phyloP scores from a whole-genome alignment of 2,329 filamentous ascomycete species.

The Shiraia sp. region DNA sequence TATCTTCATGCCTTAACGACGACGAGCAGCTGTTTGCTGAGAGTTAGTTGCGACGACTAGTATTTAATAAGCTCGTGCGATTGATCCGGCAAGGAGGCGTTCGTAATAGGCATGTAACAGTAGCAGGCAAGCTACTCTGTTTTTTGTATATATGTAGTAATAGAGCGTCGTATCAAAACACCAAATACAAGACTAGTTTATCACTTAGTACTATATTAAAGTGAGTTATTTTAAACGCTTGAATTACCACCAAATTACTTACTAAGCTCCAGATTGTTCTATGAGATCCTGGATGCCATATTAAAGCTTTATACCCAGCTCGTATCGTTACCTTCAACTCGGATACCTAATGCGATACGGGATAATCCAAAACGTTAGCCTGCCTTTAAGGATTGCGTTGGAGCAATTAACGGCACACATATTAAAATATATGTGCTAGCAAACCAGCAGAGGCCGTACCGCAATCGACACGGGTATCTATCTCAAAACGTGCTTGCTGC shows the following conservation, averaged over 20 bases:
- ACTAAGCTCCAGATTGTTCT: not conserved
- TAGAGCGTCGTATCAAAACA: not conserved
- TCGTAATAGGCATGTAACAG: not conserved
- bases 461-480: not conserved
- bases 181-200: not conserved
- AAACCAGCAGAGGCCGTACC: not conserved
- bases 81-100: too few relatives aligned
- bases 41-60: too few relatives aligned
- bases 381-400: not conserved
- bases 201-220: not conserved
- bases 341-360: not conserved
- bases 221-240: not conserved
- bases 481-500: not conserved
- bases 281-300: not conserved
- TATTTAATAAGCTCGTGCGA: too few relatives aligned
- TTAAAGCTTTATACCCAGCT: not conserved
- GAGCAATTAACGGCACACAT: not conserved
- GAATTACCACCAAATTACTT: too few relatives aligned
- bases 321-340: not conserved
- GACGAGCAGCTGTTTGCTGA: too few relatives aligned
- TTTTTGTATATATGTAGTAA: not conserved
- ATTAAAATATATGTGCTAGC: not conserved
- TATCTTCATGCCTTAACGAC: too few relatives aligned
- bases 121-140: not conserved
- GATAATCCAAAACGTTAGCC: not conserved